Evolutionary conservation across 2,329 filamentous ascomycete species (phyloP).

Genomic region (Onygenales sp.): DNA sequence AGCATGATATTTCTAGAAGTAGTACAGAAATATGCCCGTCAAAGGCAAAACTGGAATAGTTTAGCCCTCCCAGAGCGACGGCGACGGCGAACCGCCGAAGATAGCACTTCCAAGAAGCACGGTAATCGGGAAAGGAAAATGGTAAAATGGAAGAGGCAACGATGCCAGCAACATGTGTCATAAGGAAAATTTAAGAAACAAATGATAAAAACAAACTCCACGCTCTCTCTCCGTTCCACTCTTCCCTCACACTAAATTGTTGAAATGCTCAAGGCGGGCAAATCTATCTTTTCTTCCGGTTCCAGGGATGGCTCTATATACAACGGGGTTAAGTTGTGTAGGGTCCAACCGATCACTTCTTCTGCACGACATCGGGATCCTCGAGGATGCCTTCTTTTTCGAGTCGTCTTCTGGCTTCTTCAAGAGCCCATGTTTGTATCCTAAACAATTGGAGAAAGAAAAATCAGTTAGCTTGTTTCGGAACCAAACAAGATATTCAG

Average conservation of each 20-base stretch:
- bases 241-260: background rate
- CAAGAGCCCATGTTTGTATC: conserved; percentile 98
- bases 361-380: conserved; percentile 55
- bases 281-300: background rate
- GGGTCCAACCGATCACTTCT: conserved; percentile 36
- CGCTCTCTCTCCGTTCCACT: background rate
- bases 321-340: conserved; percentile 16
- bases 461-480: background rate
- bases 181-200: background rate
- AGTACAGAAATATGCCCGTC: background rate
- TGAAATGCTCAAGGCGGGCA: background rate
- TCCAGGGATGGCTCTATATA: conserved; percentile 25
- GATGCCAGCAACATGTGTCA: background rate
- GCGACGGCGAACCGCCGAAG: background rate
- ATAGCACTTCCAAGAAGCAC: background rate
- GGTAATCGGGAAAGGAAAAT: background rate
- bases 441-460: conserved; percentile 40
- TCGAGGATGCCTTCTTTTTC: conserved; percentile 90
- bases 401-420: conserved; percentile 89
- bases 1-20: background rate
- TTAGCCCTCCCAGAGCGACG: background rate
- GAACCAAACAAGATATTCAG: background rate
- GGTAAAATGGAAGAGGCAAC: background rate
- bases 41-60: background rate
- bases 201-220: background rate